Evolutionary conservation across 768 basidiomycete species (phyloP).

Genomic region (Albatrellus ellisii): DNA sequence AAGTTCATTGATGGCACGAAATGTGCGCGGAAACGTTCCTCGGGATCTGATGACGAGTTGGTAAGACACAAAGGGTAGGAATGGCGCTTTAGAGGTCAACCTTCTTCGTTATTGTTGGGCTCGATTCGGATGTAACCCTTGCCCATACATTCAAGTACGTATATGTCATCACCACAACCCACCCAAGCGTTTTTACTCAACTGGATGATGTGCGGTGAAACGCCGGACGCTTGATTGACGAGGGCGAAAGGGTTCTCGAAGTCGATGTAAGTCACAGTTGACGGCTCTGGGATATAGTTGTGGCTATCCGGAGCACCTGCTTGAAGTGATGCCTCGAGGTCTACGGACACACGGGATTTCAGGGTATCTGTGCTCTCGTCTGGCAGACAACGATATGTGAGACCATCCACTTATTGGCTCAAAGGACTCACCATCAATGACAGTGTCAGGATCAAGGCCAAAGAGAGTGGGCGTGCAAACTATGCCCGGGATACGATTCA

Average conservation of each 20-base stretch:
- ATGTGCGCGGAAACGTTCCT: conserved; percentile 31
- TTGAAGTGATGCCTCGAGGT: conserved; percentile 2
- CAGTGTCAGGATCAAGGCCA: conserved; percentile 63
- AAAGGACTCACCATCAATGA: conserved; percentile 42
- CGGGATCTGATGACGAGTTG: conserved; percentile 10
- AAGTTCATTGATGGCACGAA: conserved; percentile 35
- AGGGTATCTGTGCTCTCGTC: conserved; percentile 40
- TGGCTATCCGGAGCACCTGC: conserved; percentile 13
- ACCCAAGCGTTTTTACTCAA: conserved; percentile 68
- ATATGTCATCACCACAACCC: conserved; percentile 54
- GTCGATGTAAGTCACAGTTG: conserved; percentile 60
- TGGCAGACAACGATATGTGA: conserved; percentile 15
- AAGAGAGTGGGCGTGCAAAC: conserved; percentile 74
- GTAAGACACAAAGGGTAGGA: background rate
- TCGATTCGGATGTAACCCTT: conserved; percentile 58
- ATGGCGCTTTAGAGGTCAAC: conserved; percentile 27
- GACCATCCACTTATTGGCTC: background rate
- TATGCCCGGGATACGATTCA: conserved; percentile 52
- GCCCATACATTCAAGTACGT: conserved; percentile 65
- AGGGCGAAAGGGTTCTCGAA: conserved; percentile 63
- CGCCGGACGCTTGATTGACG: conserved; percentile 33
- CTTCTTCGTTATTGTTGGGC: conserved; percentile 24
- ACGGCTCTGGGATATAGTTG: conserved; percentile 37
- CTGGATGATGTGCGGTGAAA: conserved; percentile 32
- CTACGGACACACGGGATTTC: conserved; percentile 25